These are phyloP conservation scores for Hypseocharis bilobata DNA, from an alignment of 441 rosid species.

Conservation along the genomic window DNA sequence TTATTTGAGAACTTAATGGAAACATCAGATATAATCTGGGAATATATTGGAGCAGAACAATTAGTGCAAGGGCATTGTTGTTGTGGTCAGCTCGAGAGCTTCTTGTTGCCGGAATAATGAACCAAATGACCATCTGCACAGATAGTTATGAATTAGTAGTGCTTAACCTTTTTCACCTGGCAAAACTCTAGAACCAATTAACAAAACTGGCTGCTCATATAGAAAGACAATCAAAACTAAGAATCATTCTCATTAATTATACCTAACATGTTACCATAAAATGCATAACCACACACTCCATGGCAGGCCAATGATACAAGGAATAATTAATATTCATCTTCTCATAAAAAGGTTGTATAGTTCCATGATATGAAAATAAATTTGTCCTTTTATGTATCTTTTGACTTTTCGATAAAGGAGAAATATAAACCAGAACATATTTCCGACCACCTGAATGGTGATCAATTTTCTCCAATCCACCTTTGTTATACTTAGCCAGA, in stretches of 20 bases:
- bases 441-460: neutral
- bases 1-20: constrained; percentile 74
- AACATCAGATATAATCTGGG: constrained; percentile 79
- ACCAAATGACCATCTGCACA: constrained; percentile 73
- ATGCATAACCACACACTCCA: no score
- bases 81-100: constrained; percentile 50
- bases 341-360: neutral
- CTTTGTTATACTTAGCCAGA: neutral
- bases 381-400: neutral
- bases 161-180: neutral
- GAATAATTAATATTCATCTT: neutral
- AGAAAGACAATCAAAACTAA: neutral
- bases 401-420: neutral
- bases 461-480: neutral
- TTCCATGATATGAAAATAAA: neutral
- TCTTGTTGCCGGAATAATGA: constrained; percentile 59
- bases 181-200: neutral
- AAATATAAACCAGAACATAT: neutral
- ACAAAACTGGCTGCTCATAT: neutral
- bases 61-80: constrained; percentile 70
- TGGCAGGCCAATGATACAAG: neutral
- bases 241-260: neutral
- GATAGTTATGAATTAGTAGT: constrained; percentile 9
- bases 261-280: neutral
- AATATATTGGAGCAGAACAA: constrained; percentile 70